Percentiles rank a stretch among this genome's conserved stretches.
phyloP scores from a whole-genome alignment of 257 asterid species.

The Euphrasia confusa region DNA sequence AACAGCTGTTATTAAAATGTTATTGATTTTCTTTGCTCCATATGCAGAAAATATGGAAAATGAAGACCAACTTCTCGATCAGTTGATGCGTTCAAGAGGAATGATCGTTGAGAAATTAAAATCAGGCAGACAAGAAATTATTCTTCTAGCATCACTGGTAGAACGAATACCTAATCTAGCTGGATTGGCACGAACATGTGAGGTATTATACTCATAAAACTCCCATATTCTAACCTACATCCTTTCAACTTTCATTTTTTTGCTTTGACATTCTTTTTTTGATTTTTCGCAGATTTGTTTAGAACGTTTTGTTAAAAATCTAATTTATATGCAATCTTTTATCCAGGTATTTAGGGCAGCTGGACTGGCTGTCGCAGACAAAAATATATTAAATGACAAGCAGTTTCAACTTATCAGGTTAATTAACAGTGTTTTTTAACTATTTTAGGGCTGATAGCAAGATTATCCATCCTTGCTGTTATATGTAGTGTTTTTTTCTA shows the following conservation, averaged over 20 bases:
- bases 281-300: conserved; percentile 14
- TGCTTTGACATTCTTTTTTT: background rate
- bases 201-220: conserved; percentile 37
- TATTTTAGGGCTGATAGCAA: background rate
- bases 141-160: conserved; percentile 77
- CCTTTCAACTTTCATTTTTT: conserved; percentile 7
- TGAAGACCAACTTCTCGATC: conserved; percentile 77
- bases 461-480: background rate
- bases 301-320: conserved; percentile 9
- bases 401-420: conserved; percentile 97
- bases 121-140: conserved; percentile 62
- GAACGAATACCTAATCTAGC: conserved; percentile 98
- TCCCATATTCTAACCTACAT: conserved; percentile 15
- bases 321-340: conserved; percentile 20
- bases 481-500: background rate
- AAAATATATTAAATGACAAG: conserved; percentile 69
- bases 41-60: conserved; percentile 56
- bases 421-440: background rate
- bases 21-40: conserved; percentile 21
- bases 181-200: conserved; percentile 94
- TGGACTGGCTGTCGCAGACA: conserved; percentile 75
- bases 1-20: background rate
- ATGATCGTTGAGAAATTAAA: conserved; percentile 52
- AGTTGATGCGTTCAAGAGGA: conserved; percentile 60
- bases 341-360: conserved; percentile 75